Percentiles rank a stretch among this genome's conserved stretches.
Conservation (phyloP, 345 rosid species). For the Hibiscus tridactylites region DNA sequence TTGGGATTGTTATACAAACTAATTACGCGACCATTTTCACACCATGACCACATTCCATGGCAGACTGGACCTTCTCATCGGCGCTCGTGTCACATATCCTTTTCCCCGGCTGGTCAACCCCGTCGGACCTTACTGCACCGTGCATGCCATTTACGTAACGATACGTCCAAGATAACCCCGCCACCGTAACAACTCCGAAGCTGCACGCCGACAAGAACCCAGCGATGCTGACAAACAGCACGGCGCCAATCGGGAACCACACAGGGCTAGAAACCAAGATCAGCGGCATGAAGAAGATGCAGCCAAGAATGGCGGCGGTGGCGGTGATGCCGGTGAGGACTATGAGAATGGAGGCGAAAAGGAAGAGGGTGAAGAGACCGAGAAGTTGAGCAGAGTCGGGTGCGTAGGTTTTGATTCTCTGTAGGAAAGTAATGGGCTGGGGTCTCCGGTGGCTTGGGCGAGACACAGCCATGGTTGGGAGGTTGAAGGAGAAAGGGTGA, state of each 20-base stretch:
- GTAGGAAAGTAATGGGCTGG: constrained; percentile 27
- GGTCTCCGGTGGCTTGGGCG: constrained; percentile 9
- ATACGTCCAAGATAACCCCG: constrained; percentile 55
- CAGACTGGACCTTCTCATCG: constrained; percentile 67
- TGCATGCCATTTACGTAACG: constrained; percentile 51
- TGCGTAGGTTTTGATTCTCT: constrained; percentile 34
- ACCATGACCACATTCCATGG: constrained; percentile 53
- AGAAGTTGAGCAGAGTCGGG: constrained; percentile 50
- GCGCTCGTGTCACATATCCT: constrained; percentile 65
- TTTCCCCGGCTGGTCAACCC: constrained; percentile 49
- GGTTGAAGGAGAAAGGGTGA: constrained; percentile 3
- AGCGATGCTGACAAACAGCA: constrained; percentile 31
- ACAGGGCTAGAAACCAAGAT: constrained; percentile 65
- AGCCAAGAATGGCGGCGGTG: constrained; percentile 34
- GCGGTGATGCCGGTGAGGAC: constrained; percentile 54
- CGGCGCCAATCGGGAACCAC: constrained; percentile 51
- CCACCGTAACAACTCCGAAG: constrained; percentile 29
- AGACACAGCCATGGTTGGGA: constrained; percentile 23
- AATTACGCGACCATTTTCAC: constrained; percentile 15
- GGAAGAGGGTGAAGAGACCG: constrained; percentile 25
- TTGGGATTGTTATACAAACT: constrained; percentile 27
- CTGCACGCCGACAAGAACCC: constrained; percentile 48
- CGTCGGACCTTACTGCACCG: constrained; percentile 50
- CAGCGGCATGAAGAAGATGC: constrained; percentile 54
- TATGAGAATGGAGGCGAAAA: constrained; percentile 57